A percentile compares a stretch with the other conserved stretches of the same genome.
Conservation (phyloP, 257 asterid genomes). For the Solanum pimpinellifolium region DNA sequence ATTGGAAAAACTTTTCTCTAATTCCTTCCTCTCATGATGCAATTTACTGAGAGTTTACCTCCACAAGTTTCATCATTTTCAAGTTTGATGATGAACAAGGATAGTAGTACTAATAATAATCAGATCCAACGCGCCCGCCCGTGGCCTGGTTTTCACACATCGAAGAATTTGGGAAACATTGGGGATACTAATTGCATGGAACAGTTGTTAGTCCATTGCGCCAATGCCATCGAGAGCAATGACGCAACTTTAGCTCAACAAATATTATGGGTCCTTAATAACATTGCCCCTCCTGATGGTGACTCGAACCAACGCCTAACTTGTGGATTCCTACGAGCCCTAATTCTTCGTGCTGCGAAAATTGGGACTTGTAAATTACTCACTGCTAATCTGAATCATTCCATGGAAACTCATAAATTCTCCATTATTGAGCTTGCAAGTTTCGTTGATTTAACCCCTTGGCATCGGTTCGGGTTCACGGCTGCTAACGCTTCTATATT, state of each 20-base stretch:
- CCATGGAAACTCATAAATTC: slow-evolving; percentile 44
- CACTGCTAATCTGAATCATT: slow-evolving; percentile 23
- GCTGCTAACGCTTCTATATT: slow-evolving; percentile 77
- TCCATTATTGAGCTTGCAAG: slow-evolving; percentile 71
- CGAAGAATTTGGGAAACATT: slow-evolving; percentile 26
- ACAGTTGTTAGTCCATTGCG: slow-evolving; percentile 76
- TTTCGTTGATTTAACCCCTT: slow-evolving; percentile 90
- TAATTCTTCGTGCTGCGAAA: slow-evolving; percentile 64
- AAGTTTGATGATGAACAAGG: slow-evolving; percentile 18
- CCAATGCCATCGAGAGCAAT: slow-evolving; percentile 71
- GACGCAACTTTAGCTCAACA: slow-evolving; percentile 93
- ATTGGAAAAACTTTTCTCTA: not conserved
- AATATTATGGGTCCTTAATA: slow-evolving; percentile 90
- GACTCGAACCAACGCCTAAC: slow-evolving; percentile 89
- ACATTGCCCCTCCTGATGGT: slow-evolving; percentile 92
- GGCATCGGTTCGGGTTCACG: slow-evolving; percentile 93
- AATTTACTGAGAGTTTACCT: slow-evolving; percentile 42
- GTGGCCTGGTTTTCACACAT: slow-evolving; percentile 61
- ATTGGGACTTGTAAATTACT: slow-evolving; percentile 56
- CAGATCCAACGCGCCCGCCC: slow-evolving; percentile 21
- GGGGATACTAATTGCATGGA: slow-evolving; percentile 94
- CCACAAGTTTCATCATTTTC: slow-evolving; percentile 29
- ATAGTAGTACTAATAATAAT: not conserved
- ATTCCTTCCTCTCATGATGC: slow-evolving; percentile 35
- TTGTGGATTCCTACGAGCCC: slow-evolving; percentile 82